A percentile compares a stretch with the other conserved stretches of the same genome.
Conservation (phyloP, 805 yeast species). For the Pichia cabralensis region DNA sequence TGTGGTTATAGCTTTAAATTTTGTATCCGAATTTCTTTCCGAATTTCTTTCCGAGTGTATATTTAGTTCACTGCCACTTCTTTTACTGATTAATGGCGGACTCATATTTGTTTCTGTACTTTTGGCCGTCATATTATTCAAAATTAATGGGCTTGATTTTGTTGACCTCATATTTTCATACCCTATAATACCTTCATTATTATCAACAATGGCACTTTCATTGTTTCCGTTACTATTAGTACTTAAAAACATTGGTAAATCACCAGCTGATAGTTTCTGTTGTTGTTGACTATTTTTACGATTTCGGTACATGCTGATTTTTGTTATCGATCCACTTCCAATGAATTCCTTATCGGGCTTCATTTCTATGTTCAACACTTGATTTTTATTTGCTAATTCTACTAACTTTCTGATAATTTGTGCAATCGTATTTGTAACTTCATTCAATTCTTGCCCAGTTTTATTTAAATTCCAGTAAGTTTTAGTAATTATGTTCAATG, state of each 20-base stretch:
- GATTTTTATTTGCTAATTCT: conserved; percentile 30
- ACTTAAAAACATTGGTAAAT: conserved; percentile 8
- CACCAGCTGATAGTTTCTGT: conserved; percentile 14
- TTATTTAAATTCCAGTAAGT: conserved; percentile 51
- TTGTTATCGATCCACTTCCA: conserved; percentile 11
- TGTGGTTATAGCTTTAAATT: too few relatives aligned
- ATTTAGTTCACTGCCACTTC: too few relatives aligned
- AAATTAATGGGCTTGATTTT: too few relatives aligned
- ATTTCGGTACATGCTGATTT: conserved; percentile 4
- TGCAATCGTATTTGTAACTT: conserved; percentile 52
- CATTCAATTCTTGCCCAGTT: conserved; percentile 46
- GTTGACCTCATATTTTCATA: neutral
- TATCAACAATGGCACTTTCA: neutral
- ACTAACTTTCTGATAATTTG: conserved; percentile 42
- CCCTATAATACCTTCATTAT: neutral
- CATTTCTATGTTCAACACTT: conserved; percentile 8
- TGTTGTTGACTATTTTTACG: conserved; percentile 17
- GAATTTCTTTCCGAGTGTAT: too few relatives aligned
- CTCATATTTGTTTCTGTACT: too few relatives aligned
- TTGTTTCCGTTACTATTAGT: neutral
- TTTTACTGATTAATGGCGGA: too few relatives aligned
- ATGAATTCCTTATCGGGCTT: conserved; percentile 10
- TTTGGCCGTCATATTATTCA: too few relatives aligned
- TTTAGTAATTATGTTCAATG: conserved; percentile 38
- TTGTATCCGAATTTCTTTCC: too few relatives aligned